Conservation (phyloP, 768 basidiomycete species). For the Tylopilus felleus region DNA sequence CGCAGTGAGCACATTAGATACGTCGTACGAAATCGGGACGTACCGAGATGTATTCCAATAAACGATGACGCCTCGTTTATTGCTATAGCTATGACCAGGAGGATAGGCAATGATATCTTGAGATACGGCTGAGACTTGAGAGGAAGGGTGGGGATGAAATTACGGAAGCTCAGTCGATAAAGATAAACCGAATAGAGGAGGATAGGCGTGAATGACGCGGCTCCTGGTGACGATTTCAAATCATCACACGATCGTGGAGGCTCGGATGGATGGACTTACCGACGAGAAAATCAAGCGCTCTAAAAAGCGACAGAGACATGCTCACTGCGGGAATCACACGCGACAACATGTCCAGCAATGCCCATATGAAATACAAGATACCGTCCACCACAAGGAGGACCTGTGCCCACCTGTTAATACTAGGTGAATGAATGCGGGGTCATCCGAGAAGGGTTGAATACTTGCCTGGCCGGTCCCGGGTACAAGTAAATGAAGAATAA, state of each 20-base stretch:
- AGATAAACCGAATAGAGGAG: conserved; percentile 62
- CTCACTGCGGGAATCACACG: conserved; percentile 52
- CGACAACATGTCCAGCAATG: conserved; percentile 58
- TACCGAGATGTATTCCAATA: conserved; percentile 54
- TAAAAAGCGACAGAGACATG: conserved; percentile 44
- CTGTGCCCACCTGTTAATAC: conserved; percentile 41
- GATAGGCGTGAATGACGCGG: conserved; percentile 61
- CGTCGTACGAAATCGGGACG: conserved; percentile 11
- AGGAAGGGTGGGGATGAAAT: conserved; percentile 55
- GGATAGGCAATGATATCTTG: conserved; percentile 43
- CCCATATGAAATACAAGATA: conserved; percentile 55
- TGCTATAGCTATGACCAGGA: conserved; percentile 53
- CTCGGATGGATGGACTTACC: conserved; percentile 42
- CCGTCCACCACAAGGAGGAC: conserved; percentile 62
- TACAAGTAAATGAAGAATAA: conserved; percentile 49
- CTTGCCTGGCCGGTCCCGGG: conserved; percentile 48
- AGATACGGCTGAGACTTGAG: conserved; percentile 42
- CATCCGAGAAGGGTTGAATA: conserved; percentile 9
- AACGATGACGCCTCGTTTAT: conserved; percentile 66
- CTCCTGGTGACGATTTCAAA: conserved; percentile 30
- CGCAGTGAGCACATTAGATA: background rate
- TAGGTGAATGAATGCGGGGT: background rate
- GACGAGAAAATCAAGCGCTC: conserved; percentile 53
- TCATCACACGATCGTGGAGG: background rate
- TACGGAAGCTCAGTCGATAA: conserved; percentile 49